These are phyloP conservation scores for Allium fistulosum DNA, from an alignment of 106 monocot species.

Conservation along the genomic window DNA sequence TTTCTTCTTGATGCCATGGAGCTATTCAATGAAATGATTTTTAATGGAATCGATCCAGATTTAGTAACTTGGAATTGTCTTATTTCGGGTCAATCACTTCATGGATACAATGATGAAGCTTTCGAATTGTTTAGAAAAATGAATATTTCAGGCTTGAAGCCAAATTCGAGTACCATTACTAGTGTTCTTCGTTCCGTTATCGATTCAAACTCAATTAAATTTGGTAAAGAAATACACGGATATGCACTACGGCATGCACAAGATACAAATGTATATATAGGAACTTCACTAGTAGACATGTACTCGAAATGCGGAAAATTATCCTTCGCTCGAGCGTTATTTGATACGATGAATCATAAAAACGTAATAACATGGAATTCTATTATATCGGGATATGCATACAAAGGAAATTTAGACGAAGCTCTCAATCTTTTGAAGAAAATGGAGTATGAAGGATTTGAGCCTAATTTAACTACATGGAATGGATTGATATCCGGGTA, in stretches of 20 bases:
- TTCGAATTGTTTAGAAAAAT: conserved; percentile 30
- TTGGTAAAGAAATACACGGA: conserved; percentile 44
- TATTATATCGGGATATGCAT: conserved; percentile 41
- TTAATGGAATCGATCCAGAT: conserved; percentile 29
- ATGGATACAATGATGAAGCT: conserved; percentile 20
- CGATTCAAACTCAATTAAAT: conserved; percentile 14
- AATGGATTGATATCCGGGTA: conserved; percentile 51
- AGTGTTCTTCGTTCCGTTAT: conserved; percentile 30
- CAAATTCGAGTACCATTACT: conserved; percentile 39
- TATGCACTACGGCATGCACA: conserved; percentile 32
- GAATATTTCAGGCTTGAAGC: conserved; percentile 20
- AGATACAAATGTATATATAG: conserved; percentile 26
- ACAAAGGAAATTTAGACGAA: conserved; percentile 27
- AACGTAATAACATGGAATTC: conserved; percentile 61
- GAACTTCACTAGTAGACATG: conserved; percentile 58
- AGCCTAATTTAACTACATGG: conserved; percentile 55
- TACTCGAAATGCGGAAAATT: conserved; percentile 48
- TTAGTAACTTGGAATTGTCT: conserved; percentile 55
- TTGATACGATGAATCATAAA: conserved; percentile 25
- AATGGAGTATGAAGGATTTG: conserved; percentile 32
- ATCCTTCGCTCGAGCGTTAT: conserved; percentile 27
- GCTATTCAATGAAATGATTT: conserved; percentile 28
- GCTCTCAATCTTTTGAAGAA: conserved; percentile 33
- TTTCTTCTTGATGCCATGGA: conserved; percentile 35
- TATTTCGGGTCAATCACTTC: conserved; percentile 38